Conservation (phyloP, 2,329 filamentous ascomycete species). For the Penicillium sp. region DNA sequence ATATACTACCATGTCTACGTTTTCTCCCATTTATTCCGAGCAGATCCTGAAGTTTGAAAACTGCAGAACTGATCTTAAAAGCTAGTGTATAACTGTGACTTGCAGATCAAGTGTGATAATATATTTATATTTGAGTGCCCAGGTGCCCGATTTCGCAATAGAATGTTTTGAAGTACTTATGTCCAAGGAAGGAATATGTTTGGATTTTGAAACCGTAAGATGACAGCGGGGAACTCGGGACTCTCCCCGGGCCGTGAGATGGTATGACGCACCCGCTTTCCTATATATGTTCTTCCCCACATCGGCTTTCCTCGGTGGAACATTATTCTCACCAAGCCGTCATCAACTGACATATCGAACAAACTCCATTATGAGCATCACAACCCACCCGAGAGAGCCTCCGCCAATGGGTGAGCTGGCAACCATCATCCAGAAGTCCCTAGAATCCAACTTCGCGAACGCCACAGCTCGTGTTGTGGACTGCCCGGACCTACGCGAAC, state of each 20-base stretch:
- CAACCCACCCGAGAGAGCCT: slow-evolving; percentile 10
- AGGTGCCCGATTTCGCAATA: too few relatives aligned
- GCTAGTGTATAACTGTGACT: too few relatives aligned
- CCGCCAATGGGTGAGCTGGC: slow-evolving; percentile 16
- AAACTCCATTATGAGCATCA: slow-evolving; percentile 10
- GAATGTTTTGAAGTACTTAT: too few relatives aligned
- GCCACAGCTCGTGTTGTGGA: slow-evolving; percentile 14
- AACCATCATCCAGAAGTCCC: slow-evolving; percentile 10
- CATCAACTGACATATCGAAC: background rate
- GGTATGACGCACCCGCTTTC: background rate
- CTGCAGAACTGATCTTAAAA: too few relatives aligned
- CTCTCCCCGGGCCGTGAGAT: background rate
- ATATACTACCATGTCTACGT: too few relatives aligned
- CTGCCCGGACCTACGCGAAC: slow-evolving; percentile 17
- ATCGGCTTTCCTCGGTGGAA: background rate
- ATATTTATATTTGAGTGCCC: too few relatives aligned
- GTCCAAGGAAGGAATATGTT: too few relatives aligned
- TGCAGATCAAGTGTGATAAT: too few relatives aligned
- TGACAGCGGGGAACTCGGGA: background rate
- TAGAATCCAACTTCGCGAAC: slow-evolving; percentile 13
- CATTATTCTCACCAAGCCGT: too few relatives aligned
- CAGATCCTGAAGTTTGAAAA: too few relatives aligned
- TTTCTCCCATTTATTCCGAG: too few relatives aligned
- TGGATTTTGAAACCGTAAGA: too few relatives aligned
- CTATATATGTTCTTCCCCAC: background rate